Evolutionary conservation across 176 grass and related monocot species (phyloP).

Genomic region (Coix lacrymajobi): DNA sequence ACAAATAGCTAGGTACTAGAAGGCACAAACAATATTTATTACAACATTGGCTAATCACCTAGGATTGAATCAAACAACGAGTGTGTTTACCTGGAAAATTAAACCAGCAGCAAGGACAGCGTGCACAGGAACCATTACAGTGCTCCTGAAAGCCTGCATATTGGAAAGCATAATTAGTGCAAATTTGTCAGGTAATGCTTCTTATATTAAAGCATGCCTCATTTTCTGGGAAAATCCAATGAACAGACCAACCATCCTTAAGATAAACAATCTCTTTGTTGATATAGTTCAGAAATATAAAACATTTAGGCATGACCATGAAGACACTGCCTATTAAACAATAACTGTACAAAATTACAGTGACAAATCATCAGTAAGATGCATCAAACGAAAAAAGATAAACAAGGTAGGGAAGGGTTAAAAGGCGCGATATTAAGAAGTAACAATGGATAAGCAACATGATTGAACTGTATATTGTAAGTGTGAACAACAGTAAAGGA

Average conservation of each 20-base stretch:
- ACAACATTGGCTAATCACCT: not conserved
- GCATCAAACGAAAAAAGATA: not conserved
- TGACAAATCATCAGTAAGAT: not conserved
- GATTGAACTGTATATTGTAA: not conserved
- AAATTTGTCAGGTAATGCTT: not conserved
- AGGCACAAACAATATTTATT: not conserved
- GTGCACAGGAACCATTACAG: constrained; percentile 82
- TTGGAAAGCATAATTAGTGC: constrained; percentile 6
- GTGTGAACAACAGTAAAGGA: not conserved
- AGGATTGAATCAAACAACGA: not conserved
- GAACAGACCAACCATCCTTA: not conserved
- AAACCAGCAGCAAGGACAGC: constrained; percentile 66
- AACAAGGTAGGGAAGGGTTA: not conserved
- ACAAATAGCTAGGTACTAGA: not conserved
- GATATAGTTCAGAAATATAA: not conserved
- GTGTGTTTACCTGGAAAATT: constrained; percentile 71
- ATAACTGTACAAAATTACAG: not conserved
- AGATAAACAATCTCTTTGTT: not conserved
- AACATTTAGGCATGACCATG: not conserved
- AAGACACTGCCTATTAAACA: not conserved
- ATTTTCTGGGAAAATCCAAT: not conserved
- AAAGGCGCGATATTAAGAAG: not conserved
- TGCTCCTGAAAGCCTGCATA: constrained; percentile 71
- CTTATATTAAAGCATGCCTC: constrained; percentile 7
- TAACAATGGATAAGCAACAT: not conserved